Base-by-base conservation (phyloP, 495 filamentous ascomycete genomes). In the Talaromyces borbonicus region DNA sequence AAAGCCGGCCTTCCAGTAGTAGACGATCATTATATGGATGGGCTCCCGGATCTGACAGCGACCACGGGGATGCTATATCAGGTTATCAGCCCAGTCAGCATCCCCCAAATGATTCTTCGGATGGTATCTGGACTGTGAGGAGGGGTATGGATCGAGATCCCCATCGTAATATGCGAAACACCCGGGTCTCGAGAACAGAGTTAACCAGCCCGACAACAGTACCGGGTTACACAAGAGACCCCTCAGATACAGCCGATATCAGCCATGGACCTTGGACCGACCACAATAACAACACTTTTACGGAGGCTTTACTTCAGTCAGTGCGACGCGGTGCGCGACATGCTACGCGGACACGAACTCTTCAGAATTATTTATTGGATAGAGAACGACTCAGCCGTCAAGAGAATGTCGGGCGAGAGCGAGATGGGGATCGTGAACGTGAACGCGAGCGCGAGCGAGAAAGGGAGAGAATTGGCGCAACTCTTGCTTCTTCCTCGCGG, bases 1-100 rank as follows among this genome's bases (percentile, higher is more conserved):
- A 74, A 40, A 63, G 68, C 20, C 71, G 66, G 32, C 53, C 70
- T 2, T 64, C 74, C 18, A 72, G 64, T 42, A 50, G n/a, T n/a
- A n/a, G 66, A 41, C 70, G 75, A 35, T 67, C 62, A 35, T 58
- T 79, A 19, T 77, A 79, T 55, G 78, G 78, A 48, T 80, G 78
- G 79, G 72, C 75, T 19, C 78, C 78, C 8, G 68, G 68, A 4
- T 70, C 74, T 29, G 71, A 77, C 31, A 65, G 72, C 25, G 75
- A 79, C 25, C 71, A 72, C 20, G 61, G 66, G 22, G 66, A 66
- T 31, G 45, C 46, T 37, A 41, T 49, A 25, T 59, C 63, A 32
- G 52, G 56, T n/a, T 59, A 62, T 12, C 63, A 67, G 5, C 51
- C 62, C 27, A 58, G 56, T n/a, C 57, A 56, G 14, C 53, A 39